phyloP scores from a whole-genome alignment of 768 basidiomycete species.

The Imleria badia region DNA sequence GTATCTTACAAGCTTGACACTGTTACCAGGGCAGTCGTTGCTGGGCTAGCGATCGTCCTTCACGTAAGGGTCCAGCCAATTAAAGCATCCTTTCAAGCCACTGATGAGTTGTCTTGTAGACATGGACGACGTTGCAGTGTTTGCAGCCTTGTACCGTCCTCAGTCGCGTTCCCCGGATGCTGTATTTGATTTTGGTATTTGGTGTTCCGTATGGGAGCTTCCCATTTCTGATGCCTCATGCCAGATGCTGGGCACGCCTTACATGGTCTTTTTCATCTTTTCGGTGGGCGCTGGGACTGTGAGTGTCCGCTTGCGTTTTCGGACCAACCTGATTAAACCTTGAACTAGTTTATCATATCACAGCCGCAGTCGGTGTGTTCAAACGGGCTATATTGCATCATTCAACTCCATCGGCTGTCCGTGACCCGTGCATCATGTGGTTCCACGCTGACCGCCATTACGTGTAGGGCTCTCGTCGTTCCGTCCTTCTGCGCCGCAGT shows the following conservation, averaged over 20 bases:
- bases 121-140: slow-evolving; percentile 37
- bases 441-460: slow-evolving; percentile 17
- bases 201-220: background rate
- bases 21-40: slow-evolving; percentile 38
- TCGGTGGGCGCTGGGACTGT: slow-evolving; percentile 39
- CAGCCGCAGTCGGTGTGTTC: slow-evolving; percentile 17
- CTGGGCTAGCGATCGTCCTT: slow-evolving; percentile 42
- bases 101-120: slow-evolving; percentile 27
- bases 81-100: background rate
- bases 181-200: slow-evolving; percentile 28
- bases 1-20: slow-evolving; percentile 1
- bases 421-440: slow-evolving; percentile 17
- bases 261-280: slow-evolving; percentile 44
- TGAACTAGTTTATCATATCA: slow-evolving; percentile 18
- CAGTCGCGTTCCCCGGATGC: slow-evolving; percentile 24
- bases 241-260: slow-evolving; percentile 39
- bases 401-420: slow-evolving; percentile 37
- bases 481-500: slow-evolving; percentile 46
- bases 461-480: slow-evolving; percentile 32
- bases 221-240: slow-evolving; percentile 14
- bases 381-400: slow-evolving; percentile 54
- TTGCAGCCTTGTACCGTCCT: slow-evolving; percentile 14
- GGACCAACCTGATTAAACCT: slow-evolving; percentile 15
- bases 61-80: slow-evolving; percentile 30
- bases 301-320: slow-evolving; percentile 21